A percentile compares a stretch with the other conserved stretches of the same genome.
Evolutionary conservation across 2,329 filamentous ascomycete species (phyloP).

Genomic region (Venturia asperata): DNA sequence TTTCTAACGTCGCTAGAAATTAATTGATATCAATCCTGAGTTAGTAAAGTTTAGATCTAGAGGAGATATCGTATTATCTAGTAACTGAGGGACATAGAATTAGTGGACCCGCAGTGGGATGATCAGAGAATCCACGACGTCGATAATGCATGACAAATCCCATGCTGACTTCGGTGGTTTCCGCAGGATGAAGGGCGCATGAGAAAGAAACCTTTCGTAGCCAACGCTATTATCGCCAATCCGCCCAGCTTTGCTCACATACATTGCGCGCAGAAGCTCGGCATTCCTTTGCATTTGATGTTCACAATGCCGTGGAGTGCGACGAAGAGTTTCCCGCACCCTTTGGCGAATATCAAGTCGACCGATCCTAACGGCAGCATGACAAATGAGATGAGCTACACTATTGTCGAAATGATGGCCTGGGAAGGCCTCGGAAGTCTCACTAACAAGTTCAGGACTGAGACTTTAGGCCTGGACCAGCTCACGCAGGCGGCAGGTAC

Average conservation of each 20-base stretch:
- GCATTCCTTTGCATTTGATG: constrained; percentile 74
- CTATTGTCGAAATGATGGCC: constrained; percentile 42
- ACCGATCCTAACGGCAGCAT: constrained; percentile 75
- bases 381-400: constrained; percentile 92
- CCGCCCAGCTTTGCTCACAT: constrained; percentile 56
- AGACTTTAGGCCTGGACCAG: constrained; percentile 65
- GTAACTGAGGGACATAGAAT: too few species aligned
- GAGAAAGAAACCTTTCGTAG: constrained; percentile 37
- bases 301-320: constrained; percentile 92
- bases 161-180: too few species aligned
- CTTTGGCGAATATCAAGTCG: constrained; percentile 83
- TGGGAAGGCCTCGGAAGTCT: constrained; percentile 68
- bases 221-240: constrained; percentile 50
- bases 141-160: too few species aligned
- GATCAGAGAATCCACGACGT: too few species aligned
- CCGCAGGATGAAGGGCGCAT: not conserved
- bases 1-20: too few species aligned
- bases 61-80: too few species aligned
- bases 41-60: too few species aligned
- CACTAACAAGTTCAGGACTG: constrained; percentile 78
- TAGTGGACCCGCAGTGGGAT: too few species aligned
- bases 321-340: constrained; percentile 90
- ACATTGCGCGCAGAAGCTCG: constrained; percentile 87
- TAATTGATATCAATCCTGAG: too few species aligned
- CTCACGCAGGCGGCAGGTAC: constrained; percentile 79